Evolutionary conservation across 495 filamentous ascomycete genomes (phyloP).

Genomic region (Rhypophila decipiens): DNA sequence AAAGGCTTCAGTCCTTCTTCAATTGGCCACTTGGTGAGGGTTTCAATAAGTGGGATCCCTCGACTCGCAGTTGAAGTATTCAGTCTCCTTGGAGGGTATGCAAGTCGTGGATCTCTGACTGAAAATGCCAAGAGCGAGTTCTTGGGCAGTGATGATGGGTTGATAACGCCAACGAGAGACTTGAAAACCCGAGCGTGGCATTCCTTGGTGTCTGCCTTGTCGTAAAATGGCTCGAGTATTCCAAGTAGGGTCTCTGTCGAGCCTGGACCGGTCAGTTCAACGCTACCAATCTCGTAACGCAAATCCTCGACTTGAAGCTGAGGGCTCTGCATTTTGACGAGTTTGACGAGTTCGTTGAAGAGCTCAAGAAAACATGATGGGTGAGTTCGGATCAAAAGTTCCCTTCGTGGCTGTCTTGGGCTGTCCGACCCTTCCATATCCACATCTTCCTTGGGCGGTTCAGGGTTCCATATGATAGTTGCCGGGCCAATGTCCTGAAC

Average conservation of each 20-base stretch:
- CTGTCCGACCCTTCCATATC: slow-evolving; percentile 12
- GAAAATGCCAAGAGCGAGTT: slow-evolving; percentile 68
- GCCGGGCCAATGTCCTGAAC: slow-evolving; percentile 65
- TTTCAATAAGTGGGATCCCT: slow-evolving; percentile 42
- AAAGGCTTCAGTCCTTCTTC: slow-evolving; percentile 51
- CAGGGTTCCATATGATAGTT: slow-evolving; percentile 62
- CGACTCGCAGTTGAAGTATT: slow-evolving; percentile 41
- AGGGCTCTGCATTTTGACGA: slow-evolving; percentile 66
- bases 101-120: slow-evolving; percentile 72
- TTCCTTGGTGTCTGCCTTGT: slow-evolving; percentile 21
- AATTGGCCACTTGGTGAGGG: slow-evolving; percentile 63
- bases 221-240: slow-evolving; percentile 54
- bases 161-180: slow-evolving; percentile 62
- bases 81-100: slow-evolving; percentile 55
- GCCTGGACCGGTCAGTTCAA: slow-evolving; percentile 78
- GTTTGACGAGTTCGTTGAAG: slow-evolving; percentile 68
- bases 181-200: slow-evolving; percentile 53
- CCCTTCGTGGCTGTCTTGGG: slow-evolving; percentile 41
- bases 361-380: slow-evolving; percentile 81
- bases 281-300: slow-evolving; percentile 90
- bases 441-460: slow-evolving; percentile 5
- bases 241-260: slow-evolving; percentile 75
- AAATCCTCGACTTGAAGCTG: slow-evolving; percentile 78
- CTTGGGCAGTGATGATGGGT: slow-evolving; percentile 67
- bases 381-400: slow-evolving; percentile 71